A percentile compares a stretch with the other conserved stretches of the same genome.
phyloP scores from a whole-genome alignment of 768 basidiomycete species.

The Lactifluus subvellereus region DNA sequence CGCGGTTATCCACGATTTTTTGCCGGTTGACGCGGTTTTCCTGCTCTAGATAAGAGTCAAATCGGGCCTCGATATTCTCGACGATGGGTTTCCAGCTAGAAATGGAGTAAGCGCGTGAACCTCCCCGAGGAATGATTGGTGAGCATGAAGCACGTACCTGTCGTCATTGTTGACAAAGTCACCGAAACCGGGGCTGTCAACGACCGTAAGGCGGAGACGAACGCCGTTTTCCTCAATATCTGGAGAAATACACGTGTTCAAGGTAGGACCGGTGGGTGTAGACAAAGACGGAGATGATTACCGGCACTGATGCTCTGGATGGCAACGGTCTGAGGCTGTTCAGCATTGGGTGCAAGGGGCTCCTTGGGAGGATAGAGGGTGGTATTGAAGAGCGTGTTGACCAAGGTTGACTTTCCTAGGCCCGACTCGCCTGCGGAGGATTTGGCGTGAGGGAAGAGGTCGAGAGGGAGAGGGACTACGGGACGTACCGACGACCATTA shows the following conservation, averaged over 20 bases:
- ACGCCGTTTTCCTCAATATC: constrained; percentile 99
- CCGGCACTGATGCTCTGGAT: constrained; percentile 99
- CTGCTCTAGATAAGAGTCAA: constrained; percentile 96
- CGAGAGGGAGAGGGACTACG: constrained; percentile 18
- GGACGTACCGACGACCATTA: constrained; percentile 95
- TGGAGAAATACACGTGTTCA: constrained; percentile 33
- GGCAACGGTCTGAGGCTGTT: constrained; percentile 87
- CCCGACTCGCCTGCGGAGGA: constrained; percentile 84
- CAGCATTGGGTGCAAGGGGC: constrained; percentile 75
- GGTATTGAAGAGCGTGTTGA: constrained; percentile 99
- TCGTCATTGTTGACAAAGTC: constrained; percentile 99
- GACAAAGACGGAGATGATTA: constrained; percentile 33
- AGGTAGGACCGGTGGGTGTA: neutral
- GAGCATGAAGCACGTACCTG: constrained; percentile 46
- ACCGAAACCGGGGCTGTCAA: constrained; percentile 98
- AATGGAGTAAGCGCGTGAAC: constrained; percentile 20
- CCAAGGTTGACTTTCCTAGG: constrained; percentile 95
- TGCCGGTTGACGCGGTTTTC: constrained; percentile 96
- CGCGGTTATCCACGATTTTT: constrained; percentile 93
- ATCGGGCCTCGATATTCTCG: constrained; percentile 96
- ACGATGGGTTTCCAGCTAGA: constrained; percentile 96
- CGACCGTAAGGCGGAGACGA: constrained; percentile 93
- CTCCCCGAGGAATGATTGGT: constrained; percentile 8
- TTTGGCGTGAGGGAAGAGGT: constrained; percentile 6
- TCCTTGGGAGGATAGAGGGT: constrained; percentile 88